These are phyloP conservation scores for Podospora fimiseda DNA, from an alignment of 495 filamentous ascomycete species.

Conservation along the genomic window DNA sequence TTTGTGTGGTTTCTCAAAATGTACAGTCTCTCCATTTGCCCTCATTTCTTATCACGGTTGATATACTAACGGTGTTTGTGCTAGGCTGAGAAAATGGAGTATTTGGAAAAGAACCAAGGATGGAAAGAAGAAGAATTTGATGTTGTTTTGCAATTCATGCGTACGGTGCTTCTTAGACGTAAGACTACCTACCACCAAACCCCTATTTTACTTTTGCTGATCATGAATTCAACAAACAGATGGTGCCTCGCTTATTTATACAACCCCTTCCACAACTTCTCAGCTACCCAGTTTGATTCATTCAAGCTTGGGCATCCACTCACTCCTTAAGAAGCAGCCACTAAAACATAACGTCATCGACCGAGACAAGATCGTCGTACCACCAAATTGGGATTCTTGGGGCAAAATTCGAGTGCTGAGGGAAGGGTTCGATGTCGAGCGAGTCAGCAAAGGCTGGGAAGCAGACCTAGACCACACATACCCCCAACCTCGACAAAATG, in stretches of 20 bases:
- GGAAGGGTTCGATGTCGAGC: constrained; percentile 93
- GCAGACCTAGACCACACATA: constrained; percentile 63
- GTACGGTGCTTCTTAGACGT: constrained; percentile 84
- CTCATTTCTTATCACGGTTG: neutral
- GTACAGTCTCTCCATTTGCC: constrained; percentile 41
- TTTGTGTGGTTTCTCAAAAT: constrained; percentile 92
- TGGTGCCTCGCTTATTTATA: constrained; percentile 86
- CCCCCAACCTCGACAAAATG: constrained; percentile 15
- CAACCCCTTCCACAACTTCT: constrained; percentile 69
- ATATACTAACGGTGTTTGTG: constrained; percentile 24
- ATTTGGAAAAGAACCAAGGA: constrained; percentile 73
- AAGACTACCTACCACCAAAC: constrained; percentile 29
- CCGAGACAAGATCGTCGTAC: constrained; percentile 87
- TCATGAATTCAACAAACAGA: constrained; percentile 42
- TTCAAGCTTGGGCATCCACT: constrained; percentile 82
- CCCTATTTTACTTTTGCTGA: neutral
- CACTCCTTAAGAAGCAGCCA: constrained; percentile 72
- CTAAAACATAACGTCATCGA: constrained; percentile 95
- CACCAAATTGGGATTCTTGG: constrained; percentile 98
- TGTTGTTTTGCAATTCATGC: constrained; percentile 78
- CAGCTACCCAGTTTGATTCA: constrained; percentile 78
- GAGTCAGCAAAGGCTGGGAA: constrained; percentile 74
- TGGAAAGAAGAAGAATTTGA: constrained; percentile 96
- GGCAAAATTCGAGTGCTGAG: constrained; percentile 89
- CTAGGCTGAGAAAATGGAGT: constrained; percentile 84